Base-by-base conservation (phyloP, 257 asterid species). In the Linaria vulgaris region DNA sequence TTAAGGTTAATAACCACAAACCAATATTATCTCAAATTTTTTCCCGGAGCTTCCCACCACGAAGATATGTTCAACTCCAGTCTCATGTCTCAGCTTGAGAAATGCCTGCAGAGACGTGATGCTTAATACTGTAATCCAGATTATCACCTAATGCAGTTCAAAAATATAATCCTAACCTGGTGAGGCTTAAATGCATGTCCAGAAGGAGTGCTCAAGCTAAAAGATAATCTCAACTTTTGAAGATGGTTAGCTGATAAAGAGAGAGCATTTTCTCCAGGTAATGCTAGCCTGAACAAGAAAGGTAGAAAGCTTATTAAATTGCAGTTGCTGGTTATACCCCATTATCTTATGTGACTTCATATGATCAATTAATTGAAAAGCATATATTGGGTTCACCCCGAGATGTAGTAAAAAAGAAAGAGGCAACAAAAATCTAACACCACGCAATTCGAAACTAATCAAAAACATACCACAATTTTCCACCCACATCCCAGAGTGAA, bases 231-330 rank as follows among this genome's bases (percentile, higher is more conserved):
- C 73, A 92, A 72, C 82, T 89, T 89, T 86, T 92, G 99, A 61
- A 92, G 96, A 69, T 92, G 99, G 79, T 89, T 92, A 65, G 99
- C 99, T 69, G 86, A 85, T 74, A 92, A 69, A 62, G 91, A 64
- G 72, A 87, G 70, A 49, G 55, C 66, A 61, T 76, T 82, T 41
- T 78, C 73, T 21, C 87, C 87, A 21, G 82, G 79, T 63, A 92
- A 76, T 37, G 73, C 80, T 68, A 89, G 74, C 81, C 97, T 92
- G 90, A 69, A 61, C 61, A 31, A 54, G 55, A 63, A 20, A 7
- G 54, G 22, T 30, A 22, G 44, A 63, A 62, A 63, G 62, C 55
- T 63, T 31, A 53, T 22, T 56, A 27, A 14, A 38, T 34, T 59
- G 17, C 44, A 30, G 59, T 20, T 54, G 50, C 21, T 57, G 48